Conservation (phyloP, 129 eudicot species). For the Lonicera japonica region DNA sequence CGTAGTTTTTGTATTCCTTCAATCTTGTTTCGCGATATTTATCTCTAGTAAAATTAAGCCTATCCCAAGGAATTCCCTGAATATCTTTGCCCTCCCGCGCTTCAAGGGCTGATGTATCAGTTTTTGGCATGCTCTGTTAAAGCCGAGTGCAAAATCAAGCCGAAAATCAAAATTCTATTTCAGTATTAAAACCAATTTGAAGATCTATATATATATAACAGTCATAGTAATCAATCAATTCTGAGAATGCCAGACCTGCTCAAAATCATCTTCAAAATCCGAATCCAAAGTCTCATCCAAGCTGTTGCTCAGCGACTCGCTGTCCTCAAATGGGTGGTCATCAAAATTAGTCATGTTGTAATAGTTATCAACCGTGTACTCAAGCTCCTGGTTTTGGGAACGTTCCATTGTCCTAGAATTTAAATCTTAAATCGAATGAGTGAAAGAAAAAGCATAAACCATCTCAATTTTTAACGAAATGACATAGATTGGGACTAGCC, state of each 20-base stretch:
- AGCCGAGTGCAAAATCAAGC: neutral
- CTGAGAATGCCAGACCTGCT: slow-evolving; percentile 29
- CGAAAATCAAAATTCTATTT: neutral
- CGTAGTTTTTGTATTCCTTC: slow-evolving; percentile 70
- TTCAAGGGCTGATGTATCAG: slow-evolving; percentile 80
- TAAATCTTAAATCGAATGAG: neutral
- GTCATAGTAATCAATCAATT: no score
- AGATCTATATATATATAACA: no score
- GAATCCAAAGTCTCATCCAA: slow-evolving; percentile 42
- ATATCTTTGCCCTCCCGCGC: slow-evolving; percentile 90
- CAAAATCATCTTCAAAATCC: slow-evolving; percentile 71
- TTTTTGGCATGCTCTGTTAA: slow-evolving; percentile 47
- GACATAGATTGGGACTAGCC: no score
- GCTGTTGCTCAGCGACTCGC: slow-evolving; percentile 3
- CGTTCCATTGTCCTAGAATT: slow-evolving; percentile 58
- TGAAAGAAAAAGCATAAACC: neutral
- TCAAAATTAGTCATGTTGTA: slow-evolving; percentile 41
- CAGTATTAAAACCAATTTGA: neutral
- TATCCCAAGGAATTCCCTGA: slow-evolving; percentile 96
- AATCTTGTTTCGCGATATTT: slow-evolving; percentile 70
- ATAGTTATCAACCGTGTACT: slow-evolving; percentile 51
- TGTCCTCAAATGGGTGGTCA: slow-evolving; percentile 23
- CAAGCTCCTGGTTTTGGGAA: slow-evolving; percentile 59
- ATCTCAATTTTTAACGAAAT: no score
- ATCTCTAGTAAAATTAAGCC: slow-evolving; percentile 73